These are phyloP conservation scores for Dryadomyces quercus-mongolicae DNA, from an alignment of 2,329 filamentous ascomycete genomes.

Conservation along the genomic window DNA sequence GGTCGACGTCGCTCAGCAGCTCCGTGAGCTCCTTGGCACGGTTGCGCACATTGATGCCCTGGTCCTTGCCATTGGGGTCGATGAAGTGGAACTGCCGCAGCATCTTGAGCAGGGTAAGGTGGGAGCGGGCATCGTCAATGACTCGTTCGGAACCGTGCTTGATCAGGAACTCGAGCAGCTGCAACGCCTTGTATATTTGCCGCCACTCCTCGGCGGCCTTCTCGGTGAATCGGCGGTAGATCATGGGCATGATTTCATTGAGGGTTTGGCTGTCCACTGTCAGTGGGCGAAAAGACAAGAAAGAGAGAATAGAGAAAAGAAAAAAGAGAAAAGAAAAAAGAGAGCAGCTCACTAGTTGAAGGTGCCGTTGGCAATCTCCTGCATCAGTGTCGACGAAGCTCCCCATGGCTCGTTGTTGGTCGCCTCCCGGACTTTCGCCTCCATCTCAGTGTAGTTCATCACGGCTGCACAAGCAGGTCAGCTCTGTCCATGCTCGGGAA, in stretches of 20 bases:
- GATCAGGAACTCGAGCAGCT: constrained; percentile 87
- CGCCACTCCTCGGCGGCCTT: constrained; percentile 98
- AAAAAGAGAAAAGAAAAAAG: too few species aligned
- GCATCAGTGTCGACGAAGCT: constrained; percentile 72
- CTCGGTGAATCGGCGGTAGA: constrained; percentile 97
- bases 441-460: constrained; percentile 83
- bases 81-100: constrained; percentile 97
- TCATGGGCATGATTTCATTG: constrained; percentile 99
- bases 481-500: neutral
- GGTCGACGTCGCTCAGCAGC: constrained; percentile 82
- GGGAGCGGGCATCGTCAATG: constrained; percentile 90
- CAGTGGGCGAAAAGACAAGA: too few species aligned
- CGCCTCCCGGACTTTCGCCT: constrained; percentile 73
- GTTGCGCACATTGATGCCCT: constrained; percentile 95
- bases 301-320: neutral
- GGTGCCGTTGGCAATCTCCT: constrained; percentile 95
- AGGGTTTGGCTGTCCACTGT: constrained; percentile 61
- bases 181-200: constrained; percentile 97
- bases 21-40: constrained; percentile 91
- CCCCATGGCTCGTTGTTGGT: constrained; percentile 99
- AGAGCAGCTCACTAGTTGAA: constrained; percentile 76
- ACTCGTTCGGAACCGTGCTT: constrained; percentile 97
- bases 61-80: constrained; percentile 91
- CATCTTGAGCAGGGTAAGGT: constrained; percentile 95
- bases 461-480: constrained; percentile 48